Conservation (phyloP, 2,329 filamentous ascomycete species). For the Aciculosporium take region DNA sequence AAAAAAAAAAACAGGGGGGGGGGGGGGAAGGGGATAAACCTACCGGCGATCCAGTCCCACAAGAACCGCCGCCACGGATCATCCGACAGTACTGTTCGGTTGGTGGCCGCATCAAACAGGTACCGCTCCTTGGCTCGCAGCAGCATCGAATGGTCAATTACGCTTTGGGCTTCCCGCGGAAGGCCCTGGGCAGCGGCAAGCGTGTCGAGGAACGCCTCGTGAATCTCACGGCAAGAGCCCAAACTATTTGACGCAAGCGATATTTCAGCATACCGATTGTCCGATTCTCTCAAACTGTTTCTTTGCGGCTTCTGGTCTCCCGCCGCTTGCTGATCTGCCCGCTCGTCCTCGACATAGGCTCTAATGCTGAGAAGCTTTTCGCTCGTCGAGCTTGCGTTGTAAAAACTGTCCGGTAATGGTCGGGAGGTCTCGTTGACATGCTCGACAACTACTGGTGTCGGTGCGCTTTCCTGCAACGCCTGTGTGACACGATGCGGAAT, state of each 20-base stretch:
- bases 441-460: constrained; percentile 20
- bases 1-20: neutral
- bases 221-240: constrained; percentile 39
- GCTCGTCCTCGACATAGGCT: constrained; percentile 19
- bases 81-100: constrained; percentile 52
- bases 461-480: constrained; percentile 22
- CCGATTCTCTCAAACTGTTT: constrained; percentile 14
- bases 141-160: constrained; percentile 44
- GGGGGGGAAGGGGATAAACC: too few relatives aligned
- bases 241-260: constrained; percentile 24
- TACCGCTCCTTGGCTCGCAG: constrained; percentile 47
- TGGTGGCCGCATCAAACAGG: constrained; percentile 48
- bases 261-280: constrained; percentile 21
- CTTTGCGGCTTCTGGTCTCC: constrained; percentile 14
- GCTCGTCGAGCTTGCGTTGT: constrained; percentile 27
- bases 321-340: constrained; percentile 9
- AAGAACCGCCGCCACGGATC: constrained; percentile 62
- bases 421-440: constrained; percentile 22
- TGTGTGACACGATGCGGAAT: constrained; percentile 28
- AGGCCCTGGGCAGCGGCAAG: constrained; percentile 31
- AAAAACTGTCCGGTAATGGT: constrained; percentile 27
- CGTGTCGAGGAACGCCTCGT: constrained; percentile 38
- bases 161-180: constrained; percentile 34
- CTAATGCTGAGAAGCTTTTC: constrained; percentile 36
- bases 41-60: constrained; percentile 64